Evolutionary conservation across 2,329 filamentous ascomycete genomes (phyloP), one percentile per base, ranked within the genome.

Genomic region (Annulohypoxylon truncatum): DNA sequence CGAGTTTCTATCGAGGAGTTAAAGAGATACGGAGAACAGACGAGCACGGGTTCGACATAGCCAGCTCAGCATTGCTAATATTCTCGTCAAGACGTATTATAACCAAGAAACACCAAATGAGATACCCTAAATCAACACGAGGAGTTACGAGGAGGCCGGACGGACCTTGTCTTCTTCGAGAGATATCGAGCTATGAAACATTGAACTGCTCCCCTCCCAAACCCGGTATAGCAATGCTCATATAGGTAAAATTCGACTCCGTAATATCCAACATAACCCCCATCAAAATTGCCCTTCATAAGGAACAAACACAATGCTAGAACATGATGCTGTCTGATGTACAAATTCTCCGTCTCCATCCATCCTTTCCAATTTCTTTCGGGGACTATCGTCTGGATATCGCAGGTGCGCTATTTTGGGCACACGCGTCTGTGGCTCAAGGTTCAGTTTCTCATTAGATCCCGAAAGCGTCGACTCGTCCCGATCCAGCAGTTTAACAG

Each of bases 1-100:
- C 76, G 80, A 24, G 77, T 77, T 12, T 78, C 85, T 10, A 77
- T 92, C 31, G 83, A 84, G 15, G 85, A 88, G 68, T 76, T 92
- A 50, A 86, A 81, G 67, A 81, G 80, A 42, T 79, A 78, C 22
- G 84, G 81, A 31, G 71, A 82, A 26, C 86, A 87, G 74, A 81
- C 81, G 1, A 84, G 82, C 66, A 74, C 48, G 15, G 33, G 38
- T 35, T 47, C 69, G n/a, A 53, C 29, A 42, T 66, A 54, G 46
- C 40, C 48, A 3, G 9, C 9, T 33, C 50, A 35, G 22, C 26
- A 26, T 28, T 13, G 24, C 20, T 7, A 15, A 22, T 10, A 47
- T 38, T 13, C 10, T 3, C 22, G 9, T n/a, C 2, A 40, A 24
- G 47, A 42, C 12, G 20, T 20, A 0, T n/a, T 2, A 2, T 20